phyloP scores from a whole-genome alignment of 306 rosid genomes.

The Spatholobus suberectus region DNA sequence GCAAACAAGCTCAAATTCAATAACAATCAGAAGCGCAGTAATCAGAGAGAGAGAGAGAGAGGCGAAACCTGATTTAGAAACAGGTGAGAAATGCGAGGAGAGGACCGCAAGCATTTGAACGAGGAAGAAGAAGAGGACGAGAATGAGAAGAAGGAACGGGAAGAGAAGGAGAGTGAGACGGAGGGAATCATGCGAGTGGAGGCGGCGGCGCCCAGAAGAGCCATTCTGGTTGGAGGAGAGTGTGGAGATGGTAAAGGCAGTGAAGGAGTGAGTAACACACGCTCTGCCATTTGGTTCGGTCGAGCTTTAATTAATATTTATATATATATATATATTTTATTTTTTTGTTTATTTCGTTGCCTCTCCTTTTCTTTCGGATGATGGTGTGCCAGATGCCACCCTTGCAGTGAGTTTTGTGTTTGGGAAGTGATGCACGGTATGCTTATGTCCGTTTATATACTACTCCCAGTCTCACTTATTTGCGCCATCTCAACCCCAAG shows the following conservation, averaged over 20 bases:
- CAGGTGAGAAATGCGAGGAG: constrained; percentile 72
- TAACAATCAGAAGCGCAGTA: neutral
- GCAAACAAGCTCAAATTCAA: neutral
- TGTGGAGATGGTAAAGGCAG: constrained; percentile 40
- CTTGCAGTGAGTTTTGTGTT: neutral
- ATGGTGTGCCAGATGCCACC: constrained; percentile 34
- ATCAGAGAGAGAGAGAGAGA: constrained; percentile 3
- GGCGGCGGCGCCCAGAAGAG: constrained; percentile 55
- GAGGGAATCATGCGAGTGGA: constrained; percentile 61
- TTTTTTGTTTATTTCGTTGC: constrained; percentile 9
- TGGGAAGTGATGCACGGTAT: neutral
- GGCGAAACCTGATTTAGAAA: constrained; percentile 69
- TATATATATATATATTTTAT: too few relatives aligned
- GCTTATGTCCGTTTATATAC: neutral
- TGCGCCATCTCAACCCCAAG: neutral
- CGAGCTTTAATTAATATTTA: constrained; percentile 11
- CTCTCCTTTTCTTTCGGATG: constrained; percentile 46
- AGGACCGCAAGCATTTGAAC: constrained; percentile 55
- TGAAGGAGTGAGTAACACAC: constrained; percentile 50
- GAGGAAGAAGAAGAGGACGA: constrained; percentile 36
- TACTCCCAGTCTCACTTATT: neutral
- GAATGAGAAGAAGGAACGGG: constrained; percentile 37
- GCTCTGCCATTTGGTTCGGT: constrained; percentile 52
- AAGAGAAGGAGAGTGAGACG: constrained; percentile 48
- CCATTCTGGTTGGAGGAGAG: constrained; percentile 50